Conservation (phyloP, 345 rosid genomes). For the Arabidopsis arenosa region DNA sequence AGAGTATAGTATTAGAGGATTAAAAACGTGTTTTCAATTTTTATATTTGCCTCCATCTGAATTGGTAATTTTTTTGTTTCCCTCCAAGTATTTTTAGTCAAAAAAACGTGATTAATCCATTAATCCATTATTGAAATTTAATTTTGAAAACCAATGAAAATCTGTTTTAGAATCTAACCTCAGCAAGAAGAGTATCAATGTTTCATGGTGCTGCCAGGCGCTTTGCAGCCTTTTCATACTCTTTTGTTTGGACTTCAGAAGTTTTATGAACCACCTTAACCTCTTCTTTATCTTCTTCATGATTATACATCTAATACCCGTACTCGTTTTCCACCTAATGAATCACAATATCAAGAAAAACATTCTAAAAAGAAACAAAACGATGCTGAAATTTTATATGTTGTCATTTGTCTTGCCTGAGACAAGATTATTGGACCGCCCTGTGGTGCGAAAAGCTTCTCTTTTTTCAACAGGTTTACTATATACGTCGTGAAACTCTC, state of each 20-base stretch:
- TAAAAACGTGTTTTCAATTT: no score
- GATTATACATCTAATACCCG: slow-evolving; percentile 73
- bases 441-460: slow-evolving; percentile 92
- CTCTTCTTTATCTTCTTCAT: slow-evolving; percentile 62
- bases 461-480: slow-evolving; percentile 79
- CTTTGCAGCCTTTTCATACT: slow-evolving; percentile 81
- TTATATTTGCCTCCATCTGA: no score
- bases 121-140: no score
- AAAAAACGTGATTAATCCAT: no score
- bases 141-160: no score
- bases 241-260: slow-evolving; percentile 57
- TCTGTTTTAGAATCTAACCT: no score
- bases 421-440: slow-evolving; percentile 97
- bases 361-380: neutral
- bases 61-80: no score
- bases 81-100: no score
- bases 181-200: no score
- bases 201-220: no score
- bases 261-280: slow-evolving; percentile 66
- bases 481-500: slow-evolving; percentile 73
- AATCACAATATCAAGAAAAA: slow-evolving; percentile 20
- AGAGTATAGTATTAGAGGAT: no score
- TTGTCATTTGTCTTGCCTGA: slow-evolving; percentile 60
- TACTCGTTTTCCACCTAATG: slow-evolving; percentile 89
- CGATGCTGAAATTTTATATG: neutral